Base-by-base conservation (phyloP, 2,329 filamentous ascomycete genomes). In the Pseudopyrenochaeta lycopersici region DNA sequence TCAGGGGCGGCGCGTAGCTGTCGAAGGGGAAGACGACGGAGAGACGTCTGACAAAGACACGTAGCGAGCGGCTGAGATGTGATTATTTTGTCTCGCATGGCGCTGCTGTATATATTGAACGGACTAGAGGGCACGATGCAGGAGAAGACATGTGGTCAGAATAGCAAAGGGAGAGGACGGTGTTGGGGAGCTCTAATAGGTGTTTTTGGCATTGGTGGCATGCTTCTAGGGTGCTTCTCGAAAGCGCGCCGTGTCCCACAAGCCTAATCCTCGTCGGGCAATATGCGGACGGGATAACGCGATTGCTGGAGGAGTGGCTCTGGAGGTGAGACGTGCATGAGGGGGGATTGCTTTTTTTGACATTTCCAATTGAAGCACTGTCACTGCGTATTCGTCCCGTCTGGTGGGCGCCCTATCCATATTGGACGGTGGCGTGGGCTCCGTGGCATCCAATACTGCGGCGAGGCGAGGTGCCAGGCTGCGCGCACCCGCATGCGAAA, bases 1-100 rank as follows among this genome's bases (percentile, higher is more conserved):
- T 4, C 78, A 92, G 63, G 94, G 94, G 2, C 82, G 81, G 64
- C 82, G 88, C 44, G 86, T 97, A 10, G 64, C 76, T 23, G 81
- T 83, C 21, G 93, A 97, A 74, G 91, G 89, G 56, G 80, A 83
- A 62, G 79, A 81, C 55, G 80, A 82, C 58, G 70, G 73, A 33
- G 72, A 74, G 18, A 58, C 59, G 23, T 66, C 63, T 41, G 78
- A 77, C 43, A 75, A 75, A 52, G 77, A 79, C 38, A 59, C 64
- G 44, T 67, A 66, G 64, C 52, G 31, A 55, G 62, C 49, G 59
- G 48, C 49, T 64, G 52, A 52, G 48, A 41, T 62, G 73, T 27
- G 4, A 27, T 27, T 27, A 56, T 30, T 27, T 33, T 18, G 21
- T 23, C 43, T 49, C 39, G 45, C 45, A 42, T 46, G 32, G 30